These are phyloP conservation scores for Tetrahymena borealis DNA, from an alignment of 73 alveolate genomes.

Conservation along the genomic window DNA sequence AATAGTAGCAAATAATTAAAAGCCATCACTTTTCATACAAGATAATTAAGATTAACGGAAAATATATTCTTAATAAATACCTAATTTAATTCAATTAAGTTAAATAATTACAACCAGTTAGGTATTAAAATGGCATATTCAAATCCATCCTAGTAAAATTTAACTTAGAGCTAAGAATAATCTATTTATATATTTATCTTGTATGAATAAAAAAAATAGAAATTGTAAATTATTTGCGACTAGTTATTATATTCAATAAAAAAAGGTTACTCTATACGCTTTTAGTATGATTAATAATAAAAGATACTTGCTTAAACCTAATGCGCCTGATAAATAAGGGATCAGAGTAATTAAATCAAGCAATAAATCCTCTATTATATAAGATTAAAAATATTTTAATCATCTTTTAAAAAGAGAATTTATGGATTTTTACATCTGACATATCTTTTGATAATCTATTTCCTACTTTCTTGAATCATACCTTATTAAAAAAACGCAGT, in stretches of 20 bases:
- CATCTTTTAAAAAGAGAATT: background rate
- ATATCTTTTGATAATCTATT: background rate
- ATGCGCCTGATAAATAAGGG: background rate
- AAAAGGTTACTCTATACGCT: background rate
- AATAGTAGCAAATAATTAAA: background rate
- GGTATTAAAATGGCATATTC: too few species aligned
- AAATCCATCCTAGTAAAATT: too few species aligned
- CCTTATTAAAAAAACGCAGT: background rate
- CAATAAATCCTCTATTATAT: background rate
- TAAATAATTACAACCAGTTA: too few species aligned
- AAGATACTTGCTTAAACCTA: background rate
- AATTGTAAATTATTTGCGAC: too few species aligned
- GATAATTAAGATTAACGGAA: too few species aligned
- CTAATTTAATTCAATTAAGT: too few species aligned
- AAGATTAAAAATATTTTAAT: background rate
- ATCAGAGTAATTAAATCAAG: background rate
- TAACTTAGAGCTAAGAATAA: too few species aligned
- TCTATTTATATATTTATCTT: too few species aligned
- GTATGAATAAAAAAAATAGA: too few species aligned
- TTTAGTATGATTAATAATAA: background rate
- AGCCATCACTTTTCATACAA: too few species aligned
- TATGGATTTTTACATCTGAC: background rate
- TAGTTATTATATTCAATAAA: background rate
- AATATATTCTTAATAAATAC: too few species aligned
- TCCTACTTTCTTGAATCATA: background rate